Evolutionary conservation across 345 rosid genomes (phyloP).

Genomic region (Chamaenerion angustifolium): DNA sequence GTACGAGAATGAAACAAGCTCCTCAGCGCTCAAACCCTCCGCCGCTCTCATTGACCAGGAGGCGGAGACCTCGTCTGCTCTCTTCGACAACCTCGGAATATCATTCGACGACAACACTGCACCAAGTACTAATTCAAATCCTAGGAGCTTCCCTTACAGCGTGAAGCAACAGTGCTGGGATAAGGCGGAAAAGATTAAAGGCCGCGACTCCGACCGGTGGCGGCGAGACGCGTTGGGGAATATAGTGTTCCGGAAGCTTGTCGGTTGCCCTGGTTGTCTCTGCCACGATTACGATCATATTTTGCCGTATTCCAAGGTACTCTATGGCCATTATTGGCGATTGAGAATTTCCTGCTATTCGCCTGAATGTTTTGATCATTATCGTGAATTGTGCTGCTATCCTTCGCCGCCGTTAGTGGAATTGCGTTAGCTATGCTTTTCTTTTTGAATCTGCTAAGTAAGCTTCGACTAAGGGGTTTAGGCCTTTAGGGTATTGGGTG

Average conservation of each 20-base stretch:
- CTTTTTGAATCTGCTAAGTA: too few relatives aligned
- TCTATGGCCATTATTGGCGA: too few relatives aligned
- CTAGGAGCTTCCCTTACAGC: constrained; percentile 68
- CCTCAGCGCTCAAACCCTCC: constrained; percentile 24
- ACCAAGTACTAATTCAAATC: constrained; percentile 26
- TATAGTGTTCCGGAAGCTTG: constrained; percentile 75
- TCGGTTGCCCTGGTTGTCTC: constrained; percentile 91
- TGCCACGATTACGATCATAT: constrained; percentile 96
- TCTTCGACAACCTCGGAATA: constrained; percentile 28
- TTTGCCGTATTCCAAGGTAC: constrained; percentile 85
- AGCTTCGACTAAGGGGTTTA: too few relatives aligned
- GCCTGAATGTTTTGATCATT: background rate
- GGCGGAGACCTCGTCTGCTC: constrained; percentile 12
- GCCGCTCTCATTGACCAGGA: constrained; percentile 36
- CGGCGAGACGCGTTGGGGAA: constrained; percentile 73
- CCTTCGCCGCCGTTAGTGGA: too few relatives aligned
- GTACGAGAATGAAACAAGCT: constrained; percentile 16
- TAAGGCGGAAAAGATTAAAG: constrained; percentile 76
- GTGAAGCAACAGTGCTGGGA: constrained; percentile 98
- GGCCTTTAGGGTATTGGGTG: too few relatives aligned
- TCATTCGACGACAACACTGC: constrained; percentile 16
- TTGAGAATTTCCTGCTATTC: background rate
- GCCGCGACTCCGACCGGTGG: constrained; percentile 84
- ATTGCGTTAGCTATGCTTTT: too few relatives aligned
- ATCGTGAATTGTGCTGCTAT: too few relatives aligned